Conservation (phyloP, 345 rosid species). For the Citrus medica region DNA sequence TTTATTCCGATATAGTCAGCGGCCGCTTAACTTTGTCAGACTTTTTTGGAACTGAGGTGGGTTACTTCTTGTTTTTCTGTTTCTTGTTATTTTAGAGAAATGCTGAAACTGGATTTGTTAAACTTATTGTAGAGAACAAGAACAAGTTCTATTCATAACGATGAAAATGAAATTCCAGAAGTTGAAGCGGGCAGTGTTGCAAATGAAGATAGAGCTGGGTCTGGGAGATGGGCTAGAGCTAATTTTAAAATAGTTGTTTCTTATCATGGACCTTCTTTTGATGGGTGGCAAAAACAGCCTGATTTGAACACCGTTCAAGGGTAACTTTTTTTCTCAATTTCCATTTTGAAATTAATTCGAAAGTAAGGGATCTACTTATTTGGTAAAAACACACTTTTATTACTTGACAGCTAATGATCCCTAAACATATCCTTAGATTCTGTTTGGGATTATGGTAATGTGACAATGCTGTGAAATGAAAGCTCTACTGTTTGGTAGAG, state of each 20-base stretch:
- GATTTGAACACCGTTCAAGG: slow-evolving; percentile 82
- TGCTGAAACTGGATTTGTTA: not conserved
- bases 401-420: not conserved
- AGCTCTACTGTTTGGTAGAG: not conserved
- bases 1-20: slow-evolving; percentile 54
- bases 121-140: slow-evolving; percentile 32
- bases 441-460: no score
- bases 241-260: slow-evolving; percentile 78
- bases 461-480: not conserved
- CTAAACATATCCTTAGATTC: no score
- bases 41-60: slow-evolving; percentile 54
- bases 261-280: slow-evolving; percentile 78
- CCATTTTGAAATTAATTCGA: not conserved
- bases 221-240: slow-evolving; percentile 80
- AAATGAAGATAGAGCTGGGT: slow-evolving; percentile 38
- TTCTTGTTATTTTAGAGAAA: not conserved
- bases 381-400: not conserved
- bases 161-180: slow-evolving; percentile 28
- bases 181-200: slow-evolving; percentile 26
- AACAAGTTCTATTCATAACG: slow-evolving; percentile 22
- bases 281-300: slow-evolving; percentile 99
- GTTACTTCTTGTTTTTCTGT: not conserved
- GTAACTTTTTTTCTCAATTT: slow-evolving; percentile 30
- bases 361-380: not conserved
- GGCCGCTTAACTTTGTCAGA: slow-evolving; percentile 36